These are phyloP conservation scores for Atractiella rhizophila DNA, from an alignment of 768 basidiomycete species.

Conservation along the genomic window DNA sequence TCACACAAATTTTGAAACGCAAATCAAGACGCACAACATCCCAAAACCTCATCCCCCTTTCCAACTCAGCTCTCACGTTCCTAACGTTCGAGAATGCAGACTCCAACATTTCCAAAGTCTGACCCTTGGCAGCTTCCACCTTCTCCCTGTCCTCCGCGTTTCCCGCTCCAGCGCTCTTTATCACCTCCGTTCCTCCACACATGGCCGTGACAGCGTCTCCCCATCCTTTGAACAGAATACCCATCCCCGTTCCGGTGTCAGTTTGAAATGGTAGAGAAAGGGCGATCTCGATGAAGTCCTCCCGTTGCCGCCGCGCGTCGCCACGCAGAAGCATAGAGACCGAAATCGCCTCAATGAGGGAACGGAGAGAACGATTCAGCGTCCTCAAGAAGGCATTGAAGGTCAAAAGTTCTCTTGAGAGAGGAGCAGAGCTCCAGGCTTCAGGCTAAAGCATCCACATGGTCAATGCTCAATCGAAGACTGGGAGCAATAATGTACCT, in stretches of 20 bases:
- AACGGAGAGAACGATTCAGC: conserved; percentile 65
- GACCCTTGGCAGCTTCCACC: conserved; percentile 50
- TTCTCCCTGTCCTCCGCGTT: conserved; percentile 39
- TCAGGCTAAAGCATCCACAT: conserved; percentile 31
- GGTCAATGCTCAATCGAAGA: neutral
- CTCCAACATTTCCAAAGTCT: conserved; percentile 76
- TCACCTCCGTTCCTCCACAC: conserved; percentile 9
- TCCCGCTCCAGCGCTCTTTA: conserved; percentile 24
- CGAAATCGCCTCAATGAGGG: conserved; percentile 67
- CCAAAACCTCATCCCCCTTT: conserved; percentile 95
- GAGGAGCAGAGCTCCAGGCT: conserved; percentile 82
- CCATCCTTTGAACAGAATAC: conserved; percentile 71
- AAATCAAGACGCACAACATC: conserved; percentile 75
- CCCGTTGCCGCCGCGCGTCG: conserved; percentile 61
- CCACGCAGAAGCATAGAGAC: conserved; percentile 76
- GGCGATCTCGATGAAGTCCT: conserved; percentile 76
- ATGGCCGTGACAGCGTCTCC: conserved; percentile 14
- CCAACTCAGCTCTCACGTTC: conserved; percentile 60
- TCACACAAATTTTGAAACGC: no score
- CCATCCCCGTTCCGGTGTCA: conserved; percentile 94
- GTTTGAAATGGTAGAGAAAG: conserved; percentile 80
- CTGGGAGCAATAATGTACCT: conserved; percentile 30
- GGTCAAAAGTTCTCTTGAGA: conserved; percentile 84
- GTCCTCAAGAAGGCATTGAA: conserved; percentile 96
- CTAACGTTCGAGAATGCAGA: conserved; percentile 86